Evolutionary conservation across 805 yeast species (phyloP).

Genomic region (Myxozyma nipponensis): DNA sequence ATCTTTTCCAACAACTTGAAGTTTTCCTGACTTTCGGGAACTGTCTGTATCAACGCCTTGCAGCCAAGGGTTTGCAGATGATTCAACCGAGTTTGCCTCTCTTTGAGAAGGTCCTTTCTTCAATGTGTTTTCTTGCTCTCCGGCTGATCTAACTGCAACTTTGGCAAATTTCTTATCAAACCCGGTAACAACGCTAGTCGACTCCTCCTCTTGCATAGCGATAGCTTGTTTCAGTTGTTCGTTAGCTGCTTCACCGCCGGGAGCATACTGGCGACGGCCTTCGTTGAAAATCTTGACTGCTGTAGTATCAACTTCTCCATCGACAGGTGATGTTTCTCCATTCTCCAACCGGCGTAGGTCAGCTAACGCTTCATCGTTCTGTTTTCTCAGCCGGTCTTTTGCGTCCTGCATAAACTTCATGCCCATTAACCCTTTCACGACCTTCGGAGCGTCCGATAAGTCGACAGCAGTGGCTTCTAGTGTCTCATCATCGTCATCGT

Average conservation of each 20-base stretch:
- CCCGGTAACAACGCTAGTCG: slow-evolving; percentile 6
- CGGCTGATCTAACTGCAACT: slow-evolving; percentile 1
- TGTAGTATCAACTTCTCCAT: slow-evolving; percentile 40
- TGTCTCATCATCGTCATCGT: slow-evolving; percentile 40
- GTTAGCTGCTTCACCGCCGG: slow-evolving; percentile 48
- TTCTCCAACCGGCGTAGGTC: slow-evolving; percentile 49
- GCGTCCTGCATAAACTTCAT: slow-evolving; percentile 97
- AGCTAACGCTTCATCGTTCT: slow-evolving; percentile 53
- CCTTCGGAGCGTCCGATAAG: slow-evolving; percentile 38
- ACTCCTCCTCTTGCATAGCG: slow-evolving; percentile 21
- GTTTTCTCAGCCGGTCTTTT: slow-evolving; percentile 59
- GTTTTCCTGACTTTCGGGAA: slow-evolving; percentile 46
- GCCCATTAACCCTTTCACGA: slow-evolving; percentile 71
- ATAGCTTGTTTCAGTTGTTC: slow-evolving; percentile 23
- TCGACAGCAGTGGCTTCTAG: slow-evolving; percentile 45
- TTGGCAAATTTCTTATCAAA: slow-evolving; percentile 10
- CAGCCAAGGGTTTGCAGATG: slow-evolving; percentile 39
- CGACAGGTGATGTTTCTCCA: slow-evolving; percentile 41
- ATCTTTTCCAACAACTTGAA: slow-evolving; percentile 47
- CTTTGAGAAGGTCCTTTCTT: slow-evolving; percentile 4
- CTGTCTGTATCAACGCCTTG: slow-evolving; percentile 40
- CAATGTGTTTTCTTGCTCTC: background rate
- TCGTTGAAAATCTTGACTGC: slow-evolving; percentile 52
- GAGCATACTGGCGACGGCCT: slow-evolving; percentile 81
- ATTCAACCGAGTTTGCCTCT: slow-evolving; percentile 16